Evolutionary conservation across 306 rosid species (phyloP), one percentile per base, ranked within the genome.

Genomic region (Citrullus mucosospermus): DNA sequence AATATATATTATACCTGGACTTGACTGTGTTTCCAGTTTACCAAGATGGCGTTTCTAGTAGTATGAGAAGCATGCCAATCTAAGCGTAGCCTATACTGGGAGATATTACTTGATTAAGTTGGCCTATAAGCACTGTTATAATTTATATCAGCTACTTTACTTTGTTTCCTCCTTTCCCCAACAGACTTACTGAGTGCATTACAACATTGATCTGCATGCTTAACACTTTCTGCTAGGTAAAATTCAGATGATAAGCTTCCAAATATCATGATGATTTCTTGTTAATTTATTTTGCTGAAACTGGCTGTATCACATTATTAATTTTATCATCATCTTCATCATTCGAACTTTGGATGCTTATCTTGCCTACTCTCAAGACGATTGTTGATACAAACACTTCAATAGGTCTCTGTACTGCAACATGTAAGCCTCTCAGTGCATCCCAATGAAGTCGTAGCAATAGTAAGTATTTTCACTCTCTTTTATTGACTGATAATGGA

Each of bases 401-500:
- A 75, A 84, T 89, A 92, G 98, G 98, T 86, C 32, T 80, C 91
- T 44, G 98, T 95, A 28, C 89, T 92, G 77, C 91, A 85, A 81
- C 83, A 78, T 77, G 85, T 95, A 63, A 92, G 80, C 92, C 80
- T 92, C 79, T 82, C 83, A 16, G 91, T 95, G 82, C 82, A 87
- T 79, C 96, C 97, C 43, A 50, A 86, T 68, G 98, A 95, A 90
- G 97, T 95, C 80, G 87, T 95, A 83, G 98, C 98, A 80, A 86
- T 92, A 77, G 98, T 95, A 92, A 95, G 97, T 57, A 78, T 77
- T 20, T 70, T 53, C n/a, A 30, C 80, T 77, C 60, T 81, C 51
- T 80, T 83, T 85, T 77, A 80, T 41, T 55, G n/a, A 10, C 55
- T 10, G 54, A 13, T 55, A 9, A 13, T 43, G 69, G 57, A 9